phyloP scores from a whole-genome alignment of 345 rosid species.

The Linum trigynum region DNA sequence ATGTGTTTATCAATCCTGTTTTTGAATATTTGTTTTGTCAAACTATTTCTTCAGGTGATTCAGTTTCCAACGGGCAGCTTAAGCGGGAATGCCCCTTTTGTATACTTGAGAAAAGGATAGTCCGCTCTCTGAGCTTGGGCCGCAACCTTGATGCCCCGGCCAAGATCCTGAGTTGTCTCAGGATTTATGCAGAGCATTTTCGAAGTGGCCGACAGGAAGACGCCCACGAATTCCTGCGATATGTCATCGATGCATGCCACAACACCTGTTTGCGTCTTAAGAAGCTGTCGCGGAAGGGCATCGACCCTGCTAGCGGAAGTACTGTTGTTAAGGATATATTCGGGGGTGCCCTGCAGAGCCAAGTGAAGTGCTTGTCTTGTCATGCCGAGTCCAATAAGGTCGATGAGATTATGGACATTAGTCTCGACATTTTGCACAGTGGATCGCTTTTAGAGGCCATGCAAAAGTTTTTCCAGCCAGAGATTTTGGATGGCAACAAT shows the following conservation, averaged over 20 bases:
- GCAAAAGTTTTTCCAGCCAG: slow-evolving; percentile 84
- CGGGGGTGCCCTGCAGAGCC: slow-evolving; percentile 94
- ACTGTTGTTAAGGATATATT: slow-evolving; percentile 80
- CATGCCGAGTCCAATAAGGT: slow-evolving; percentile 81
- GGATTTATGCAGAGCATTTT: slow-evolving; percentile 65
- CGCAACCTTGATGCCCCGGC: slow-evolving; percentile 48
- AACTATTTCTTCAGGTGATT: slow-evolving; percentile 44
- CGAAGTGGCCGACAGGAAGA: slow-evolving; percentile 84
- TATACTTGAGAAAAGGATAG: slow-evolving; percentile 66
- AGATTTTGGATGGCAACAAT: slow-evolving; percentile 83
- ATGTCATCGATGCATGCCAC: slow-evolving; percentile 92
- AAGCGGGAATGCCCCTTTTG: slow-evolving; percentile 91
- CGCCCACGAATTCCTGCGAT: slow-evolving; percentile 90
- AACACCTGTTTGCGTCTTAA: slow-evolving; percentile 73
- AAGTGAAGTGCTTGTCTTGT: slow-evolving; percentile 84
- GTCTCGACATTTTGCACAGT: slow-evolving; percentile 67
- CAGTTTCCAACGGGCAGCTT: slow-evolving; percentile 33
- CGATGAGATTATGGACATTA: slow-evolving; percentile 96
- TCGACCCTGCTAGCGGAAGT: slow-evolving; percentile 12
- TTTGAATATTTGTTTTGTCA: background rate
- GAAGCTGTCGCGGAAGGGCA: slow-evolving; percentile 55
- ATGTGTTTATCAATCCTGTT: background rate
- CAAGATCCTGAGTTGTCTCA: slow-evolving; percentile 58
- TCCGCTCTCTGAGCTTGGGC: slow-evolving; percentile 64
- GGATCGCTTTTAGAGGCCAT: slow-evolving; percentile 66